These are phyloP conservation scores for Tympanopsis confertula DNA, from an alignment of 2,329 filamentous ascomycete genomes.

Conservation along the genomic window DNA sequence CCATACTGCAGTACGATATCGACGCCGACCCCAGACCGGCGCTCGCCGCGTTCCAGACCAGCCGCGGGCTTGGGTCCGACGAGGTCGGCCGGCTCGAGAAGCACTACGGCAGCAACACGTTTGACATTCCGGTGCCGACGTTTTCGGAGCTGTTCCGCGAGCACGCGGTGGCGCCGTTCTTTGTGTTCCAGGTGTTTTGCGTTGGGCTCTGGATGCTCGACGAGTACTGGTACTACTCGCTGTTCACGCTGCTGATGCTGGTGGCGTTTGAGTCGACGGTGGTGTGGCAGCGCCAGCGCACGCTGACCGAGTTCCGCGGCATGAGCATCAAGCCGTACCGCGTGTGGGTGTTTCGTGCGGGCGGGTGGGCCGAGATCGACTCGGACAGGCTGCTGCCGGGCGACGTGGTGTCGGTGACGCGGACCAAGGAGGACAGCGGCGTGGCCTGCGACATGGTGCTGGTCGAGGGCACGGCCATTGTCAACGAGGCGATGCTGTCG, in stretches of 20 bases:
- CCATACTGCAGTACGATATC: conserved; percentile 71
- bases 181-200: conserved; percentile 98
- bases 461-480: conserved; percentile 88
- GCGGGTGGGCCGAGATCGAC: conserved; percentile 77
- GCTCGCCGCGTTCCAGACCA: conserved; percentile 59
- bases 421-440: conserved; percentile 92
- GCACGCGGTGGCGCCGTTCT: conserved; percentile 95
- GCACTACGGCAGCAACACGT: conserved; percentile 91
- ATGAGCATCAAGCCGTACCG: conserved; percentile 99
- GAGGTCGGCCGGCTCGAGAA: conserved; percentile 73
- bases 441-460: conserved; percentile 96
- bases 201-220: conserved; percentile 98
- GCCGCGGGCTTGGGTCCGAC: background rate
- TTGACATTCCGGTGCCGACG: conserved; percentile 92
- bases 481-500: conserved; percentile 98
- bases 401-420: conserved; percentile 80
- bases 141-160: conserved; percentile 96
- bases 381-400: conserved; percentile 89
- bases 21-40: conserved; percentile 68
- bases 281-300: conserved; percentile 96
- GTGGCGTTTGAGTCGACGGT: conserved; percentile 96
- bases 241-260: conserved; percentile 98
- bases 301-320: conserved; percentile 87
- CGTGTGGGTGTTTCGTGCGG: conserved; percentile 77
- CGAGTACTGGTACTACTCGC: conserved; percentile 99